A percentile compares a stretch with the other conserved stretches of the same genome.
Conservation (phyloP, 495 filamentous ascomycete genomes). For the Aspergillus steynii region DNA sequence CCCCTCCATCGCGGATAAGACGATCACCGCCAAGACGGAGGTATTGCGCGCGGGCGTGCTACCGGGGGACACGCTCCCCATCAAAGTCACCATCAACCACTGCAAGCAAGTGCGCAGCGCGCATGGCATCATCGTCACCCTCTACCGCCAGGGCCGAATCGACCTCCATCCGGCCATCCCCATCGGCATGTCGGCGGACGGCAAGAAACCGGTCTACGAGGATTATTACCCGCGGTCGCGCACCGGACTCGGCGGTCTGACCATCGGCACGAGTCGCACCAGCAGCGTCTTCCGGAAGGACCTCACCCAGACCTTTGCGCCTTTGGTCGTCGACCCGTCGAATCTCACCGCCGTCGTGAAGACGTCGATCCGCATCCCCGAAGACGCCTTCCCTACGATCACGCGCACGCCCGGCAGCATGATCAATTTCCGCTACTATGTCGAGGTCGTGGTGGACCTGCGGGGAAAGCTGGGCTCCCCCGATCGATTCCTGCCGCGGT, state of each 20-base stretch:
- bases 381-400: constrained; percentile 92
- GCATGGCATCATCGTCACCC: constrained; percentile 87
- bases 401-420: constrained; percentile 82
- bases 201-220: constrained; percentile 71
- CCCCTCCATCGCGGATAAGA: constrained; percentile 54
- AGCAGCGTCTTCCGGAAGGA: constrained; percentile 93
- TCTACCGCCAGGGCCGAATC: constrained; percentile 89
- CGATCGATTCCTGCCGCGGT: constrained; percentile 60
- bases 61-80: constrained; percentile 76
- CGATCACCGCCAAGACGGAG: constrained; percentile 85
- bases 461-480: constrained; percentile 78
- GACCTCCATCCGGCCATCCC: constrained; percentile 77
- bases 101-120: constrained; percentile 84
- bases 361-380: constrained; percentile 80
- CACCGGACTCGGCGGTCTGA: constrained; percentile 76
- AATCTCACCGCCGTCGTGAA: constrained; percentile 76
- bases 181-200: constrained; percentile 57
- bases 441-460: constrained; percentile 89
- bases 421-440: constrained; percentile 90
- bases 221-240: constrained; percentile 77
- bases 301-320: constrained; percentile 79
- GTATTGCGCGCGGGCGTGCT: constrained; percentile 80
- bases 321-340: constrained; percentile 78
- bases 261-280: constrained; percentile 75
- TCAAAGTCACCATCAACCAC: constrained; percentile 81